Conservation (phyloP, 352 stramenopile genomes). For the Pythium phragmiticola region DNA sequence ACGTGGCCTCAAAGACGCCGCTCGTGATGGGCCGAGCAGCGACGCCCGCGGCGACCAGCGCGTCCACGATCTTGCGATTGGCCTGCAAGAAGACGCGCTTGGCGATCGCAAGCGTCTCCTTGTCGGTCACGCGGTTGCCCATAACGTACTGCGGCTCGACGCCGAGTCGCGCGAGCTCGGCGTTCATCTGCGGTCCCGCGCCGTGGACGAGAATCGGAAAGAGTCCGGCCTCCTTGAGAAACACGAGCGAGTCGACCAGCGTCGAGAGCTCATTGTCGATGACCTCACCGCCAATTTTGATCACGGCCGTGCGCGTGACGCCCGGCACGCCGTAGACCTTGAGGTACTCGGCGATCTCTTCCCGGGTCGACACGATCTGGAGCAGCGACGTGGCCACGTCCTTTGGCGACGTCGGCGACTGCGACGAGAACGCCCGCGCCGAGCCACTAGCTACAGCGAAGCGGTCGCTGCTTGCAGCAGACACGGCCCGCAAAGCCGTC, state of each 20-base stretch:
- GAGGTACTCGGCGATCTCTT: conserved; percentile 67
- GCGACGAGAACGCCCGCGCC: conserved; percentile 15
- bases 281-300: conserved; percentile 89
- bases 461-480: neutral
- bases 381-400: conserved; percentile 62
- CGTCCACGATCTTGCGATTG: conserved; percentile 82
- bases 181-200: conserved; percentile 89
- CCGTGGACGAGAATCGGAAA: conserved; percentile 89
- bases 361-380: conserved; percentile 53
- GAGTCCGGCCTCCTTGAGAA: conserved; percentile 80
- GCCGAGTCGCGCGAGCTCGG: conserved; percentile 69
- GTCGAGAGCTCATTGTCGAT: conserved; percentile 86
- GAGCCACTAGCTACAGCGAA: neutral
- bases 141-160: conserved; percentile 87
- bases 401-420: conserved; percentile 34
- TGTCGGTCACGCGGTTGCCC: conserved; percentile 87
- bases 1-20: conserved; percentile 80
- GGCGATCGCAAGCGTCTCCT: conserved; percentile 83
- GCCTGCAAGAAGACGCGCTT: conserved; percentile 83
- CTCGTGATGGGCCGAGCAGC: conserved; percentile 76
- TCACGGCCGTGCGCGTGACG: conserved; percentile 74
- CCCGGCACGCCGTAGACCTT: conserved; percentile 73
- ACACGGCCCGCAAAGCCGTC: neutral
- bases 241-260: conserved; percentile 80
- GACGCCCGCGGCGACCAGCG: conserved; percentile 64